Conservation (phyloP, 2,329 filamentous ascomycete genomes). For the Reticulascus tulasneorum region DNA sequence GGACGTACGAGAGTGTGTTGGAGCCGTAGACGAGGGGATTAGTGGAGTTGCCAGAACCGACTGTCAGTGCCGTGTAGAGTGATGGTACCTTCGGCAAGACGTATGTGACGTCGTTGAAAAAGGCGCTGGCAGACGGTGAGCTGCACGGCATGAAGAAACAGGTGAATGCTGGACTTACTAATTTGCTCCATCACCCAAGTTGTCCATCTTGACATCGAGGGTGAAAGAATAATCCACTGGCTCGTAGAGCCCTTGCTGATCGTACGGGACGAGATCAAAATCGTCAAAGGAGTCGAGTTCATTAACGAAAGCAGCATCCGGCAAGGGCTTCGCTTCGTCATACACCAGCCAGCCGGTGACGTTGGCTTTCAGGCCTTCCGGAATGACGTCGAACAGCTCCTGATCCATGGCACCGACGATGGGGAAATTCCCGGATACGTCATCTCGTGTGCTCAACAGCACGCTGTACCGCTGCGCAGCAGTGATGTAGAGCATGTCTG, state of each 20-base stretch:
- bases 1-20: constrained; percentile 47
- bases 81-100: constrained; percentile 61
- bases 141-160: not conserved
- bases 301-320: constrained; percentile 28
- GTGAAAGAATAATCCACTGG: constrained; percentile 47
- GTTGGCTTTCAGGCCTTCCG: constrained; percentile 45
- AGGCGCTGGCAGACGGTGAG: constrained; percentile 29
- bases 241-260: constrained; percentile 43
- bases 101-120: constrained; percentile 63
- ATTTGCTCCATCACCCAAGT: constrained; percentile 60
- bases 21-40: constrained; percentile 48
- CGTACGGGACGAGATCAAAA: constrained; percentile 46
- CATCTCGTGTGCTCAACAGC: constrained; percentile 42
- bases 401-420: constrained; percentile 43
- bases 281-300: constrained; percentile 56
- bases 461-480: constrained; percentile 47
- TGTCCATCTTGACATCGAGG: constrained; percentile 55
- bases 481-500: constrained; percentile 41
- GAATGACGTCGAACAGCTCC: constrained; percentile 36
- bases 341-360: constrained; percentile 31
- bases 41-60: constrained; percentile 38
- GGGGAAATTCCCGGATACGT: constrained; percentile 41
- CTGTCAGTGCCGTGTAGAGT: constrained; percentile 60
- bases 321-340: constrained; percentile 20
- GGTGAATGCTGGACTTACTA: constrained; percentile 34